Evolutionary conservation across 352 stramenopile species (phyloP).

Genomic region (Phytophthora nicotianae): DNA sequence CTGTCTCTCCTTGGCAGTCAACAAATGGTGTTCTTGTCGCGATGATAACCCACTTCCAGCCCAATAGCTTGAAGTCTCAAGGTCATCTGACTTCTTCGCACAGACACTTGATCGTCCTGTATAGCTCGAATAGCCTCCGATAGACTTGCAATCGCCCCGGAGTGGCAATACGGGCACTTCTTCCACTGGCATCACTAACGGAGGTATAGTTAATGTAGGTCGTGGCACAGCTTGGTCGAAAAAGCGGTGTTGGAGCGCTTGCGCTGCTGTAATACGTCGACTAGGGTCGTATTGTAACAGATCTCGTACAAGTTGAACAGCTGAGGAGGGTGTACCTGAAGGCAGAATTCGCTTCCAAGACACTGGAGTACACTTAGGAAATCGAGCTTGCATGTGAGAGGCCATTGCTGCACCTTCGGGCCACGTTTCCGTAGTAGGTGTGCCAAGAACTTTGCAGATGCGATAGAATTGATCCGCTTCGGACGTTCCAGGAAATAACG

Average conservation of each 20-base stretch:
- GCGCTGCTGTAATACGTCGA: conserved; percentile 80
- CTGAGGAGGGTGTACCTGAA: conserved; percentile 59
- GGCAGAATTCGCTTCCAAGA: conserved; percentile 78
- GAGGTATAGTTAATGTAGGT: conserved; percentile 35
- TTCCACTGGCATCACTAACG: conserved; percentile 19
- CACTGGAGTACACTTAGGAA: conserved; percentile 87
- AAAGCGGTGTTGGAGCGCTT: conserved; percentile 95
- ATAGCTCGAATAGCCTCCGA: conserved; percentile 16
- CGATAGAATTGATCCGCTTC: conserved; percentile 97
- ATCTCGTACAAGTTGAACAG: conserved; percentile 86
- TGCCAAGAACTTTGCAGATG: conserved; percentile 93
- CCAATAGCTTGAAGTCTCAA: conserved; percentile 13
- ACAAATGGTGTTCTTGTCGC: conserved; percentile 29
- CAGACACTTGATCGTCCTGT: conserved; percentile 7
- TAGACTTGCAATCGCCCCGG: conserved; percentile 19
- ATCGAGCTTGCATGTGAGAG: conserved; percentile 92
- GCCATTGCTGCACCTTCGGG: conserved; percentile 89
- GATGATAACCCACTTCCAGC: conserved; percentile 23
- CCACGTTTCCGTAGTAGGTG: conserved; percentile 91
- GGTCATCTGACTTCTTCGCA: conserved; percentile 23
- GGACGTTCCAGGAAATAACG: conserved; percentile 81
- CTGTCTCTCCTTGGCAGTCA: conserved; percentile 26
- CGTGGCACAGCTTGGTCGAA: conserved; percentile 77
- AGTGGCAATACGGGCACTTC: conserved; percentile 27
- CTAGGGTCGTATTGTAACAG: conserved; percentile 94